These are phyloP conservation scores for Chaetomiaceae sp. DNA, from an alignment of 2,329 filamentous ascomycete genomes.

Conservation along the genomic window DNA sequence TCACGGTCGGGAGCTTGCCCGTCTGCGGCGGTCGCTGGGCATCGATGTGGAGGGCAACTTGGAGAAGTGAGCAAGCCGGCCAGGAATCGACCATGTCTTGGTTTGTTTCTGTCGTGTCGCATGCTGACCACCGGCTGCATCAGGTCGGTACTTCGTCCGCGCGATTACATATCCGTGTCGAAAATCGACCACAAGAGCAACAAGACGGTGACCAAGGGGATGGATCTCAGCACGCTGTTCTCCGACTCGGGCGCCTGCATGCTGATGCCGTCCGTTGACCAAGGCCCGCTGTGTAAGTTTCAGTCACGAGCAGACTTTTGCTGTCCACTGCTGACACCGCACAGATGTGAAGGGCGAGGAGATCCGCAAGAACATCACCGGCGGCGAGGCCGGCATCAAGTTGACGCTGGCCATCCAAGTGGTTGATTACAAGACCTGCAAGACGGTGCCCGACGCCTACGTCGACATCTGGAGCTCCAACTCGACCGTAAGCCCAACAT, in stretches of 20 bases:
- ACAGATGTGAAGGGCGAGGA: slow-evolving; percentile 44
- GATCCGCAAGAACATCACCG: slow-evolving; percentile 42
- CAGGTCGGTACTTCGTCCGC: slow-evolving; percentile 21
- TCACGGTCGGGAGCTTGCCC: slow-evolving; percentile 25
- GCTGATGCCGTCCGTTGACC: slow-evolving; percentile 40
- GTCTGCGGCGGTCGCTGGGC: slow-evolving; percentile 23
- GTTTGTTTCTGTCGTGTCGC: neutral
- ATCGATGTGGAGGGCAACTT: slow-evolving; percentile 20
- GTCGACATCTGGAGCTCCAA: slow-evolving; percentile 49
- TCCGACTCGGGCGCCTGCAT: slow-evolving; percentile 37
- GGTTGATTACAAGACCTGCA: slow-evolving; percentile 48
- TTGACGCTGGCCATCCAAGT: slow-evolving; percentile 47
- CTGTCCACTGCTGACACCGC: no score
- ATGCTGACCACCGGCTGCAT: neutral
- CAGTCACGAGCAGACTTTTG: no score
- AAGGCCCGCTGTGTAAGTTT: slow-evolving; percentile 40
- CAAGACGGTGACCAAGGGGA: slow-evolving; percentile 26
- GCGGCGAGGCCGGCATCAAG: slow-evolving; percentile 42
- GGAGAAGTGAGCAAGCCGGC: neutral
- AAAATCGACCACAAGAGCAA: slow-evolving; percentile 29
- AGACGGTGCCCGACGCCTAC: slow-evolving; percentile 41
- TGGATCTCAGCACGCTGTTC: slow-evolving; percentile 31
- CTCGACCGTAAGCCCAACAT: slow-evolving; percentile 28
- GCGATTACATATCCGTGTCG: slow-evolving; percentile 28
- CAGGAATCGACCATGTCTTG: neutral